These are phyloP conservation scores for Cystobasidium slooffiae DNA, from an alignment of 1,284 basidiomycete genomes.

Conservation along the genomic window DNA sequence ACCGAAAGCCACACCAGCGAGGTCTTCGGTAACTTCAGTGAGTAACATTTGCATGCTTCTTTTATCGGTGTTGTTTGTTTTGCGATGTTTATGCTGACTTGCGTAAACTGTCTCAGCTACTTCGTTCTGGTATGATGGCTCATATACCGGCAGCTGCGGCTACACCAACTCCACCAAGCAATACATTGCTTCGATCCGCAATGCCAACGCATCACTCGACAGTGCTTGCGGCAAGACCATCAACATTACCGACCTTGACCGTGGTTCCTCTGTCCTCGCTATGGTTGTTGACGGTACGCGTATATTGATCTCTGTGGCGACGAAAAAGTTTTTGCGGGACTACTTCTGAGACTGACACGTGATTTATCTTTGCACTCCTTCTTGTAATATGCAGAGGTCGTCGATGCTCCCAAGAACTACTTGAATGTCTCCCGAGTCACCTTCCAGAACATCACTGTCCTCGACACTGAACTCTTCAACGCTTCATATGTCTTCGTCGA, in stretches of 20 bases:
- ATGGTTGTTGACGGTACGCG: slow-evolving; percentile 61
- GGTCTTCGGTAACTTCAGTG: slow-evolving; percentile 29
- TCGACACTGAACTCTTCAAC: slow-evolving; percentile 11
- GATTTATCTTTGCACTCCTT: not conserved
- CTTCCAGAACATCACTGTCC: slow-evolving; percentile 23
- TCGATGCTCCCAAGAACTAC: slow-evolving; percentile 16
- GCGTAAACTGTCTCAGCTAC: not conserved
- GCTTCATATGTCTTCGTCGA: slow-evolving; percentile 26
- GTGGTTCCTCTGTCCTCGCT: slow-evolving; percentile 66
- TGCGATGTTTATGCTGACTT: not conserved
- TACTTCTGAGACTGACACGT: slow-evolving; percentile 8
- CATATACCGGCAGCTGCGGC: slow-evolving; percentile 38
- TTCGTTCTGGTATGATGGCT: slow-evolving; percentile 14
- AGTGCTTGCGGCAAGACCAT: slow-evolving; percentile 67
- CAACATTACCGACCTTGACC: slow-evolving; percentile 66
- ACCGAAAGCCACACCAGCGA: slow-evolving; percentile 5
- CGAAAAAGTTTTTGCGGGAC: not conserved
- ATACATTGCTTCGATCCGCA: slow-evolving; percentile 32
- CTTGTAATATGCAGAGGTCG: slow-evolving; percentile 13
- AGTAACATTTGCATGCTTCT: not conserved
- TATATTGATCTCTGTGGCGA: not conserved
- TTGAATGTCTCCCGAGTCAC: slow-evolving; percentile 34
- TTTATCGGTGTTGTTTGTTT: slow-evolving; percentile 19
- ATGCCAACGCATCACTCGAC: slow-evolving; percentile 13
- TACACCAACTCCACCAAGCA: slow-evolving; percentile 37